phyloP scores from a whole-genome alignment of 2,329 filamentous ascomycete species.

The Celoporthe dispersa region DNA sequence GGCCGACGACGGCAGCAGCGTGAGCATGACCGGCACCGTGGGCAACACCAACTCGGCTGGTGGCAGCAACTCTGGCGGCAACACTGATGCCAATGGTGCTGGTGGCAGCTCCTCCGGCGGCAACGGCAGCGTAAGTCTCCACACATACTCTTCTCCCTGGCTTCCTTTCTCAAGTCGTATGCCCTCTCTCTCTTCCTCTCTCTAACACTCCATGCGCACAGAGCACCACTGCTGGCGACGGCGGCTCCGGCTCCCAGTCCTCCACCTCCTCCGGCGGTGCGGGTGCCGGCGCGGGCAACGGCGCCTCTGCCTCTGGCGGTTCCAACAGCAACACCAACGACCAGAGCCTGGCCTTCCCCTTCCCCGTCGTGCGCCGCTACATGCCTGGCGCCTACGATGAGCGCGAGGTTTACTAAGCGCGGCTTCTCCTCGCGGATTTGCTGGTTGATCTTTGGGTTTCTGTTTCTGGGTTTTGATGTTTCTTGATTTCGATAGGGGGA shows the following conservation, averaged over 20 bases:
- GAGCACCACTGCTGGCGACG: background rate
- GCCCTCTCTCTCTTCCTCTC: background rate
- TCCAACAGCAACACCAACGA: background rate
- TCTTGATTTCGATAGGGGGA: background rate
- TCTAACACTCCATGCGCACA: background rate
- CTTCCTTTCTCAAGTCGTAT: background rate
- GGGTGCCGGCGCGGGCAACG: background rate
- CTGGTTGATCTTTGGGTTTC: background rate
- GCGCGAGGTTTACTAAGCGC: background rate
- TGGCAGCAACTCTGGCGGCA: background rate
- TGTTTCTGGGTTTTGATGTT: background rate
- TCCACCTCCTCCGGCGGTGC: background rate
- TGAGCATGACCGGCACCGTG: background rate
- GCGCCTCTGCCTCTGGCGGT: background rate
- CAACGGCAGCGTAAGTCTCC: background rate
- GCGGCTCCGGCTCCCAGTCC: background rate
- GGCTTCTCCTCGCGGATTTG: background rate
- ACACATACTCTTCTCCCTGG: background rate
- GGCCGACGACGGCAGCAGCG: background rate
- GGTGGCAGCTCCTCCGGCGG: slow-evolving; percentile 4
- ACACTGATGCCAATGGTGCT: background rate
- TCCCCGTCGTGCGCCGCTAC: slow-evolving; percentile 11
- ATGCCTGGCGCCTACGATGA: slow-evolving; percentile 10
- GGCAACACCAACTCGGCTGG: background rate
- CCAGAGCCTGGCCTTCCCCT: background rate